phyloP scores from a whole-genome alignment of 768 basidiomycete species.

The Suillus variegatus region DNA sequence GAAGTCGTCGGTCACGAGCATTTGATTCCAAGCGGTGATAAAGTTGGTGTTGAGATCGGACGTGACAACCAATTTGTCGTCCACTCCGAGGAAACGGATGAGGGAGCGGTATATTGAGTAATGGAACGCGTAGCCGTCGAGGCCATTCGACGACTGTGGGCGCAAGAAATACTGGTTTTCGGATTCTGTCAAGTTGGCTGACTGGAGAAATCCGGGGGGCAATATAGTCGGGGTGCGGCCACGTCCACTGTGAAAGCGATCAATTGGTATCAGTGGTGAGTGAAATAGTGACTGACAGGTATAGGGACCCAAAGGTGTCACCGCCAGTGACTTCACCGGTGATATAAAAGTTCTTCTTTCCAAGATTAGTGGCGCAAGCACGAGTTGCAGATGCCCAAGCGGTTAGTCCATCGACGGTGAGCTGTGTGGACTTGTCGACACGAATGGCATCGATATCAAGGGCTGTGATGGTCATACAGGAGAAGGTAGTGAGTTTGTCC shows the following conservation, averaged over 20 bases:
- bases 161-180: slow-evolving; percentile 83
- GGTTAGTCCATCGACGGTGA: slow-evolving; percentile 80
- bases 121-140: slow-evolving; percentile 88
- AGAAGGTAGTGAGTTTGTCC: slow-evolving; percentile 73
- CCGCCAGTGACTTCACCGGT: slow-evolving; percentile 95
- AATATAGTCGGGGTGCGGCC: slow-evolving; percentile 77
- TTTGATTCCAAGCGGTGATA: slow-evolving; percentile 87
- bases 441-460: slow-evolving; percentile 94
- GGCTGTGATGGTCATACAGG: slow-evolving; percentile 85
- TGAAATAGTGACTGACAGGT: slow-evolving; percentile 55
- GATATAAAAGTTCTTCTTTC: slow-evolving; percentile 89
- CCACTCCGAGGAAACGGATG: slow-evolving; percentile 91
- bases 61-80: slow-evolving; percentile 70
- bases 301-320: slow-evolving; percentile 84
- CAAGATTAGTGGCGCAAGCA: slow-evolving; percentile 66
- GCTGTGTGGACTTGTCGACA: slow-evolving; percentile 92
- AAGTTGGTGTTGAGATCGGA: slow-evolving; percentile 77
- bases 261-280: neutral
- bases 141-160: slow-evolving; percentile 52
- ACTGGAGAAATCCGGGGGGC: slow-evolving; percentile 60
- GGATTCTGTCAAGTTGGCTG: slow-evolving; percentile 57
- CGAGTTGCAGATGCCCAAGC: slow-evolving; percentile 75
- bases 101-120: slow-evolving; percentile 91
- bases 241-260: slow-evolving; percentile 61
- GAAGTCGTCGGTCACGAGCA: slow-evolving; percentile 88